These are phyloP conservation scores for Saccharum hybrid DNA, from an alignment of 202 grass and related monocot species.

Conservation along the genomic window DNA sequence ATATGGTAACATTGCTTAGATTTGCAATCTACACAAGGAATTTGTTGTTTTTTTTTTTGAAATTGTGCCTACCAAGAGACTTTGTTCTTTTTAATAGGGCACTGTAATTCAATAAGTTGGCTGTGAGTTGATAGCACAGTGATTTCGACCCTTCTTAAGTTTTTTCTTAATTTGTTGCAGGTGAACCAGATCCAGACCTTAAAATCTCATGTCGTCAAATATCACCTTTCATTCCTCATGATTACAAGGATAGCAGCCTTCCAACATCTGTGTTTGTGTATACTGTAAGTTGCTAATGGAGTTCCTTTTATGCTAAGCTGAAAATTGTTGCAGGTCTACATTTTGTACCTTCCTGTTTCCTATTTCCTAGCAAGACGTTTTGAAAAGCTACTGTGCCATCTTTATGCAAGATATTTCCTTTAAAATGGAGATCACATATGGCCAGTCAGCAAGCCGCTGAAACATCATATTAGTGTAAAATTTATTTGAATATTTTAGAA, in stretches of 20 bases:
- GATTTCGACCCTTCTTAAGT: background rate
- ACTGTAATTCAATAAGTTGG: constrained; percentile 3
- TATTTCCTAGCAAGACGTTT: constrained; percentile 27
- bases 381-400: background rate
- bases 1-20: constrained; percentile 20
- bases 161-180: constrained; percentile 53
- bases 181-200: constrained; percentile 96
- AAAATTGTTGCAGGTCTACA: constrained; percentile 1
- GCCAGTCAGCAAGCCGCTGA: background rate
- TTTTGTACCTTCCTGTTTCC: constrained; percentile 23
- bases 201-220: constrained; percentile 99
- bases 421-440: constrained; percentile 20
- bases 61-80: constrained; percentile 5
- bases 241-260: constrained; percentile 99
- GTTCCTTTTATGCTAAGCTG: constrained; percentile 23
- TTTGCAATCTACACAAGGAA: constrained; percentile 20
- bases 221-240: constrained; percentile 97
- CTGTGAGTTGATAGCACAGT: constrained; percentile 16
- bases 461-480: constrained; percentile 5
- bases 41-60: background rate
- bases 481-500: constrained; percentile 13
- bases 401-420: constrained; percentile 24
- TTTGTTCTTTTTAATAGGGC: constrained; percentile 3
- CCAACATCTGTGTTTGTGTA: constrained; percentile 97
- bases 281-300: constrained; percentile 64